Evolutionary conservation across 1,284 basidiomycete species (phyloP).

Genomic region (Agaricales sp.): DNA sequence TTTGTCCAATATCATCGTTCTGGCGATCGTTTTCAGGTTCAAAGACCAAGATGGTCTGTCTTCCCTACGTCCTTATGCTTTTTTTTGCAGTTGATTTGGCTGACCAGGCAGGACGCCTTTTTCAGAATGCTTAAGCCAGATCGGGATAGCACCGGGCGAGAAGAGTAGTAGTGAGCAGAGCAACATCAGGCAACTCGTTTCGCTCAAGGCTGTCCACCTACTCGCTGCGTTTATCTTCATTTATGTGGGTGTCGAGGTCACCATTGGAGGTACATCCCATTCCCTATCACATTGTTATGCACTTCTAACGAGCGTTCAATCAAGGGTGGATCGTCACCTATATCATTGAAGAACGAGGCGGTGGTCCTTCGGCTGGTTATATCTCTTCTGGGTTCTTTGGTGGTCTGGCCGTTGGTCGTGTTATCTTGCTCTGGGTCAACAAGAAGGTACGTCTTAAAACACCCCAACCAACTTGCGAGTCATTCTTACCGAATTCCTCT

Average conservation of each 20-base stretch:
- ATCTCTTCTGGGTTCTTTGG: conserved; percentile 46
- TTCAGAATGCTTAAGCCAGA: conserved; percentile 29
- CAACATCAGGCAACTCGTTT: conserved; percentile 45
- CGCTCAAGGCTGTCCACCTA: conserved; percentile 42
- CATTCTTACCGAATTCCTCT: no score
- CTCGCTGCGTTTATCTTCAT: conserved; percentile 55
- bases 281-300: no score
- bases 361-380: conserved; percentile 39
- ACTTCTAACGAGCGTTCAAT: no score
- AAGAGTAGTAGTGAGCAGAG: conserved; percentile 26
- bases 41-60: no score
- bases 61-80: no score
- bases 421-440: conserved; percentile 49
- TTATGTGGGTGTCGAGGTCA: conserved; percentile 55
- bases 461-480: no score
- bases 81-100: neutral
- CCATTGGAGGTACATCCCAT: conserved; percentile 29
- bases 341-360: conserved; percentile 34
- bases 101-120: no score
- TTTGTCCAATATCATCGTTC: conserved; percentile 29
- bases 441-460: no score
- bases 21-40: conserved; percentile 42
- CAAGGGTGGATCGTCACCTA: no score
- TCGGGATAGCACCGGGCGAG: conserved; percentile 27
- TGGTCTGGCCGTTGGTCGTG: conserved; percentile 45